Base-by-base conservation (phyloP, 164 flowering plant genomes). In the Sedum album region DNA sequence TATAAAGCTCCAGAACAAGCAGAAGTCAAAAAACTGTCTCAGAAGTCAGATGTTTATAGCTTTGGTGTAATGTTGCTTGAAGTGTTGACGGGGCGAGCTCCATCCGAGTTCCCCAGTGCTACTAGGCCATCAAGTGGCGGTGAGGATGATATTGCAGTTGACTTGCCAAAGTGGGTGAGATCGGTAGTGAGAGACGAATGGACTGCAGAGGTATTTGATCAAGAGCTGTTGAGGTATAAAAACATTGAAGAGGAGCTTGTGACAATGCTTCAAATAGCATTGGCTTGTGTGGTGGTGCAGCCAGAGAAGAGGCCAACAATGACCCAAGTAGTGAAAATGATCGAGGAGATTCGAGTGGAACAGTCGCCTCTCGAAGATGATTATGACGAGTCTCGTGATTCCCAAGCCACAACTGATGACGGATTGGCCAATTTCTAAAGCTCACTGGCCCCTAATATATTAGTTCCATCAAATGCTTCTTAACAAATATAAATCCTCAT, bases 141-240 rank as follows among this genome's bases (percentile, higher is more conserved):
- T 57, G 84, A 77, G 18, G 89, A 80, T 42, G 85, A 80, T 14
- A 78, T 75, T 62, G 73, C 72, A 4, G 74, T 77, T 66, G 96
- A 94, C 66, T 81, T 94, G 65, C 93, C 97, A 0, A 85, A 77
- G 55, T 95, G 99, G 99, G 97, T 95, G 9, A 72, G 84, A 51
- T 92, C 97, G 0, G 93, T 89, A 36, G 96, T 95, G 78, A 84
- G 86, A 76, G 97, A 87, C 38, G 99, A 95, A 80, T 94, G 99
- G 99, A 90, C 93, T 0, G 88, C 94, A 0, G 97, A 90, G 75
- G 91, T 95, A 67, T 95, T 95, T 60, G 99, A 95, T 70, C 83
- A 83, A 25, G 99, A 95, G 69, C 83, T 95, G 38, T 57, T 88
- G 74, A 84, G 99, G 81, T 91, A 88, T 78, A 88, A 87, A 84